Evolutionary conservation across 2,329 filamentous ascomycete species (phyloP).

Genomic region (Penicillium brasilianum): DNA sequence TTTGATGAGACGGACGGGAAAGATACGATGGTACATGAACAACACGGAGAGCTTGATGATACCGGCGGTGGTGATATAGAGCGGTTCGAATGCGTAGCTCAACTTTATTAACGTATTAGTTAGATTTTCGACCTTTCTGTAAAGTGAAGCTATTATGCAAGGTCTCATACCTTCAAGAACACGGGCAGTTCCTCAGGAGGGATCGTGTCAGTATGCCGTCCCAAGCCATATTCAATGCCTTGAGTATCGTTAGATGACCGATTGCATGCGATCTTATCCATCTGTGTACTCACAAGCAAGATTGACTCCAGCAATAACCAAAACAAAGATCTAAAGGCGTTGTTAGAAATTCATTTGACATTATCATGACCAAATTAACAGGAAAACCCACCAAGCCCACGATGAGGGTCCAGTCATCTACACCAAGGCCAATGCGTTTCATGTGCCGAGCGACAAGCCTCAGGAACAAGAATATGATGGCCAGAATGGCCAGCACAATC

Average conservation of each 20-base stretch:
- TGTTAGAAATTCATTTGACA: background rate
- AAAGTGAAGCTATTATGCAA: too few species aligned
- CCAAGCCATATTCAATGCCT: background rate
- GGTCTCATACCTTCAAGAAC: background rate
- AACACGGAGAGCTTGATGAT: background rate
- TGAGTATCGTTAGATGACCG: background rate
- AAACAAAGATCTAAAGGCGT: background rate
- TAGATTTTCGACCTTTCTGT: background rate
- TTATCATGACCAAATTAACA: background rate
- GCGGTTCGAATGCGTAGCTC: background rate
- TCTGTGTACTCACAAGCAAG: background rate
- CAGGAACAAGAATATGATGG: background rate
- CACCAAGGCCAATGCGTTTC: conserved; percentile 6
- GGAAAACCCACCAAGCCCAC: conserved; percentile 10
- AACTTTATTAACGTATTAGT: background rate
- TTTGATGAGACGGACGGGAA: background rate
- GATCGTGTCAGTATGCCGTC: background rate
- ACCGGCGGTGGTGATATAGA: background rate
- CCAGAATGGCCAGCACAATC: background rate
- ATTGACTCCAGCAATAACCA: background rate
- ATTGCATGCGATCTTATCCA: background rate
- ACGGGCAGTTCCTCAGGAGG: background rate
- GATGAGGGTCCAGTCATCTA: conserved; percentile 11
- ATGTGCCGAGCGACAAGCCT: conserved; percentile 4
- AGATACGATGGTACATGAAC: background rate